Base-by-base conservation (phyloP, 169 alveolate genomes). In the Theileria equi region DNA sequence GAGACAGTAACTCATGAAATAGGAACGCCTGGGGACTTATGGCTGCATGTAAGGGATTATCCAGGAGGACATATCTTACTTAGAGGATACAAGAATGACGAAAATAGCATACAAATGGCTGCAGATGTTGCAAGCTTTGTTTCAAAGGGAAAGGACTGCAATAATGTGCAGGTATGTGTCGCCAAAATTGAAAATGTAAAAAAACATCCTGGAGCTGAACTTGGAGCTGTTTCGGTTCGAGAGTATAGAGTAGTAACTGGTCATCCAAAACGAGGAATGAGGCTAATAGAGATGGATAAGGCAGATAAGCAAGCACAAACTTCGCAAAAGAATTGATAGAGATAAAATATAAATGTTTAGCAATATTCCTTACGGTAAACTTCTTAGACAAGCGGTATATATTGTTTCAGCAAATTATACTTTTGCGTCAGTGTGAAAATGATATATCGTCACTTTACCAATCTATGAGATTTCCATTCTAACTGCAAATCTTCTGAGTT, bases 31-130 rank as follows among this genome's bases (percentile, higher is more conserved):
- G 86, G 83, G 26, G 91, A 84, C 68, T 35, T 84, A 32, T 84
- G 91, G 91, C 65, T 84, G 55, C 91, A 84, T 59, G 80, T 80
- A 7, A 81, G 76, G 61, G 89, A 84, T 31, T 81, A 83, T 36
- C 91, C 91, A 29, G 91, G 91, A 11, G 77, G 86, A 1, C 91
- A 84, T 31, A 89, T 84, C 32, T 65, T 84, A 17, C 74, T 84
- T n/a, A 36, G 91, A 26, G 54, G 78, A 23, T 63, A 65, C 44
- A 63, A 48, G 45, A 73, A 71, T 49, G 77, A 78, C 38, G 81
- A 58, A 19, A 83, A 84, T 13, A 80, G 82, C 5, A 29, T 84
- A 28, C 85, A 84, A 55, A 63, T 80, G 25, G 91, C 91, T 31
- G 91, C 91, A n/a, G 86, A 84, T 57, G 66, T 84, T 41, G 91